Percentiles rank a stretch among this genome's conserved stretches.
Conservation (phyloP, 805 yeast genomes). For the Maudiozyma barnettii region DNA sequence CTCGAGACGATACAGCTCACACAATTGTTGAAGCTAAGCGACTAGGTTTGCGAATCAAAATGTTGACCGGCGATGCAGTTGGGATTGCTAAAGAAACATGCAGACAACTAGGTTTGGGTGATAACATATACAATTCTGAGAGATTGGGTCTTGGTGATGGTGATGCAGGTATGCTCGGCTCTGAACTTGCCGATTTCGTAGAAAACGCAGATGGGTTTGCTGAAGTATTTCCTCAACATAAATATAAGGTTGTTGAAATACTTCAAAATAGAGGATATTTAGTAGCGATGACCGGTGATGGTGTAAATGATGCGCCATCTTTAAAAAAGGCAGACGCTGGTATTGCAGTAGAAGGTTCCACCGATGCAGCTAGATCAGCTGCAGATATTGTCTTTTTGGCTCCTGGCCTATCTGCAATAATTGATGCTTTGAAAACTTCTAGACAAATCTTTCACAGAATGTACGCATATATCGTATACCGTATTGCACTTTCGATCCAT, state of each 20-base stretch:
- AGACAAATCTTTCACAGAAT: conserved; percentile 98
- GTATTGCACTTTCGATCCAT: conserved; percentile 91
- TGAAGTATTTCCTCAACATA: conserved; percentile 97
- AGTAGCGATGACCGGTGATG: conserved; percentile 99
- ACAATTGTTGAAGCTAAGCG: conserved; percentile 86
- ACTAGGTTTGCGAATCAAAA: conserved; percentile 90
- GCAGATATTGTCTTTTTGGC: conserved; percentile 93
- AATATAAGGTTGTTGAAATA: conserved; percentile 90
- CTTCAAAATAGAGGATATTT: conserved; percentile 92
- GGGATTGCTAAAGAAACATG: conserved; percentile 98
- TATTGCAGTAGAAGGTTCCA: conserved; percentile 97
- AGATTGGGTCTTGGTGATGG: conserved; percentile 93
- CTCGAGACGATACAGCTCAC: conserved; percentile 95
- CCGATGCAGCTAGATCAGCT: conserved; percentile 95
- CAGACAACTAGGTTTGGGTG: conserved; percentile 93
- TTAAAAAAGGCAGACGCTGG: conserved; percentile 93
- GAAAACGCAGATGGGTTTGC: conserved; percentile 98
- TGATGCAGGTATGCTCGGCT: conserved; percentile 95
- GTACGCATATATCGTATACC: conserved; percentile 96
- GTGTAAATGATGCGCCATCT: conserved; percentile 97
- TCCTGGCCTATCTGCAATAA: conserved; percentile 90
- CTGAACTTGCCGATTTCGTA: conserved; percentile 93
- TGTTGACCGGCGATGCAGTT: conserved; percentile 98
- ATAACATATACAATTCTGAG: conserved; percentile 93
- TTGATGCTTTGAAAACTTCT: conserved; percentile 89